Base-by-base conservation (phyloP, 352 stramenopile genomes). In the Peronospora farinosa region DNA sequence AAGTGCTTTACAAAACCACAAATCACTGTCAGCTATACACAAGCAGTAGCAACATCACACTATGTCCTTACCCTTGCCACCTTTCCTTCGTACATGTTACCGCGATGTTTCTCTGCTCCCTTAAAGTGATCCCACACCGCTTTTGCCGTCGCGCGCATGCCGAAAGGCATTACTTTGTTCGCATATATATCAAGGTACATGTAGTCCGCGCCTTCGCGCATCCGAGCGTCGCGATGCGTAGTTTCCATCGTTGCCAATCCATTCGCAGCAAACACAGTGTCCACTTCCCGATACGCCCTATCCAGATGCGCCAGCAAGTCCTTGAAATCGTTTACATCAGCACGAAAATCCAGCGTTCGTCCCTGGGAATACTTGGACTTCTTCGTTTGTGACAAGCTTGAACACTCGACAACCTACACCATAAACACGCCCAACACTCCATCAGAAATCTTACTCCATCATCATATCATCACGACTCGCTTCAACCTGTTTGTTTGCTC, bases 181-280 rank as follows among this genome's bases (percentile, higher is more conserved):
- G 66, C 62, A 25, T 60, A 72, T 41, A 74, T 74, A 36, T 74
- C 66, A n/a, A 74, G 53, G 31, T 72, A 70, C 51, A 74, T 74
- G 41, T 30, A 64, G 35, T 72, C 64, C 15, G 58, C 52, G 5
- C 54, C 66, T 54, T 72, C 62, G 5, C 64, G 62, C 61, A 74
- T 70, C 19, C 63, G 57, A 9, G 66, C 66, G 28, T 72, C 63
- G 32, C 66, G 62, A 49, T 65, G 55, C 0, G 66, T 69, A 0
- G 49, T 69, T 50, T 74, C 66, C 51, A 72, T 71, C 5, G 47
- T 65, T 10, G 52, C 62, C 11, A 74, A 35, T 0, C 57, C 65
- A 46, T 74, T 74, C 5, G 54, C 50, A 49, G 60, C 54, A 15
- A 74, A 69, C 8, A 77, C 64, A 10, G 43, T 41, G 21, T 74